Percentiles rank a stretch among this genome's conserved stretches.
Evolutionary conservation across 805 yeast genomes (phyloP).

Genomic region (Cyberlindnera subsufficiens): DNA sequence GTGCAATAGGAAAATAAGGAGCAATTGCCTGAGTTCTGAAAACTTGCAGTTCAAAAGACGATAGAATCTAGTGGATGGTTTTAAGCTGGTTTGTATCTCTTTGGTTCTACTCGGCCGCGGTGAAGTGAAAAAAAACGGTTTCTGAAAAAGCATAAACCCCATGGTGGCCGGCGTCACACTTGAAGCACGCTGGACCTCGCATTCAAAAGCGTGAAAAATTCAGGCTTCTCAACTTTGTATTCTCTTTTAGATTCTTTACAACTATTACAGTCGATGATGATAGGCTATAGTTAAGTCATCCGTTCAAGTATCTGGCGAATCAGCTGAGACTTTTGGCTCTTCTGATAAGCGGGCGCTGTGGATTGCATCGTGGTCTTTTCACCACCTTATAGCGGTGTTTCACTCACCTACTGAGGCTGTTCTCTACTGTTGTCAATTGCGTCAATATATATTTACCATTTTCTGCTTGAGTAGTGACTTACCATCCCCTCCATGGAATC

Average conservation of each 20-base stretch:
- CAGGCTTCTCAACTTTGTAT: not conserved
- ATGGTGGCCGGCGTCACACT: too few relatives aligned
- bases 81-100: too few relatives aligned
- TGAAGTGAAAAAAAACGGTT: too few relatives aligned
- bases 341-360: constrained; percentile 38
- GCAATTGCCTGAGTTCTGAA: too few relatives aligned
- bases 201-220: too few relatives aligned
- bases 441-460: not conserved
- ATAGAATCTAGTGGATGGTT: too few relatives aligned
- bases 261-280: constrained; percentile 58
- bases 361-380: constrained; percentile 46
- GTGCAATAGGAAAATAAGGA: too few relatives aligned
- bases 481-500: constrained; percentile 57
- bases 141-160: too few relatives aligned
- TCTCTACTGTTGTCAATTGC: constrained; percentile 7
- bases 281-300: constrained; percentile 30
- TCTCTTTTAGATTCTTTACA: constrained; percentile 31
- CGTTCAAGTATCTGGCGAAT: constrained; percentile 30
- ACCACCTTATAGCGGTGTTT: constrained; percentile 44
- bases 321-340: constrained; percentile 8
- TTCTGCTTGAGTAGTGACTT: not conserved
- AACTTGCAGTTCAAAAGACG: too few relatives aligned
- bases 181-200: too few relatives aligned
- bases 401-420: constrained; percentile 29
- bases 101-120: too few relatives aligned